Percentiles rank a stretch among this genome's conserved stretches.
Evolutionary conservation across 2,329 filamentous ascomycete genomes (phyloP).

Genomic region (Penicillium rolfsii): DNA sequence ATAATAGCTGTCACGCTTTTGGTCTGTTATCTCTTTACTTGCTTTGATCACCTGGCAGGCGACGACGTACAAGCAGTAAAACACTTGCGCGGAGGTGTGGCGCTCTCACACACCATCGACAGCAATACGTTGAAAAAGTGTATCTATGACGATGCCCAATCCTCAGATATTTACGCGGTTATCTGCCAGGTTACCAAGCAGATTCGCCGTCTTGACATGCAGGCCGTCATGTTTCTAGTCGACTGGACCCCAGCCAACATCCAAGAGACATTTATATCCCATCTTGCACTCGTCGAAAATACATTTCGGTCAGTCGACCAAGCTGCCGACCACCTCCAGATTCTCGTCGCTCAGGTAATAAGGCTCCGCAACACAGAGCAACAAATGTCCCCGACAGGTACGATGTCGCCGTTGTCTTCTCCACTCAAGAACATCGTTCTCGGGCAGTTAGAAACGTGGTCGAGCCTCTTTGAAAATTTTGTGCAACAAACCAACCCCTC

Average conservation of each 20-base stretch:
- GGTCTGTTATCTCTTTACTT: slow-evolving; percentile 47
- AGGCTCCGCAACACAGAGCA: not conserved
- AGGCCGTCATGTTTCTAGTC: not conserved
- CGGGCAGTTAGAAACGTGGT: not conserved
- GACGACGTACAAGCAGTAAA: slow-evolving; percentile 41
- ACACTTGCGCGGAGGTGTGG: slow-evolving; percentile 42
- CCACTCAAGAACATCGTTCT: not conserved
- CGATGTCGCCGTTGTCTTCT: not conserved
- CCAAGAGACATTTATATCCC: not conserved
- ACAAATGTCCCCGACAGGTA: not conserved
- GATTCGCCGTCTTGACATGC: not conserved
- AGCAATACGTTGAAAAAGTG: not conserved
- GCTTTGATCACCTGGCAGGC: slow-evolving; percentile 44
- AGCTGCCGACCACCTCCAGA: slow-evolving; percentile 3
- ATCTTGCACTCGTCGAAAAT: not conserved
- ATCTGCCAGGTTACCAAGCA: not conserved
- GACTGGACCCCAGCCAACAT: not conserved
- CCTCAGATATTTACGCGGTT: not conserved
- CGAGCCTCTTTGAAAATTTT: not conserved
- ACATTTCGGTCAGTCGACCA: not conserved
- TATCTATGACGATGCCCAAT: not conserved
- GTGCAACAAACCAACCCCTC: not conserved
- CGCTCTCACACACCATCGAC: slow-evolving; percentile 13
- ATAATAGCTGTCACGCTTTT: slow-evolving; percentile 41
- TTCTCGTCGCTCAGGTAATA: not conserved